Conservation (phyloP, 169 alveolate species). For the Amoebophrya sp. region DNA sequence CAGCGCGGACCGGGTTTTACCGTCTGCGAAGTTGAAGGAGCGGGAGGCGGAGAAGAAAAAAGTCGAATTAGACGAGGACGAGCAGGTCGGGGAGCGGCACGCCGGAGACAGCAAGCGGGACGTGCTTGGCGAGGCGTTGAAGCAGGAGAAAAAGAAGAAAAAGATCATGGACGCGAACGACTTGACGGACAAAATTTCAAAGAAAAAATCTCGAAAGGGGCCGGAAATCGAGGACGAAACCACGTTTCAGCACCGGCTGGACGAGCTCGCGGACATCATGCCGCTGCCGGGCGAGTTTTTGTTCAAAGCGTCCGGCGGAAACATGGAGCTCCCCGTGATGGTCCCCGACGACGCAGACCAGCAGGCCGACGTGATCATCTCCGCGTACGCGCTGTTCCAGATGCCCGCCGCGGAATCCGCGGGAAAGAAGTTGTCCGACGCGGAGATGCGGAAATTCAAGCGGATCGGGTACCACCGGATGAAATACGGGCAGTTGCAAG, state of each 20-base stretch:
- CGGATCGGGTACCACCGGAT: neutral
- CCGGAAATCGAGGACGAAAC: no score
- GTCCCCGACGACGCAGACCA: neutral
- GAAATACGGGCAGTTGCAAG: neutral
- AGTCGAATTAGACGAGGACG: no score
- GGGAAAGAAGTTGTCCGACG: neutral
- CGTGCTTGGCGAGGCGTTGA: no score
- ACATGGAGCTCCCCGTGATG: neutral
- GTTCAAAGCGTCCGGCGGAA: neutral
- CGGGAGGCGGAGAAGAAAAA: no score
- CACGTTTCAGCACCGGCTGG: neutral
- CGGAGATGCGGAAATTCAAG: neutral
- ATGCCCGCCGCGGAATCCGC: neutral
- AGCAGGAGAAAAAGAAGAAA: no score
- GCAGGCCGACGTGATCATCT: neutral
- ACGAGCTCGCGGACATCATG: neutral
- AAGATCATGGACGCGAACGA: no score
- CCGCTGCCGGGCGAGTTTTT: neutral
- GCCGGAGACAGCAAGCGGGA: no score
- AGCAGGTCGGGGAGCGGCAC: no score
- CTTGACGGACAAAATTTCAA: no score
- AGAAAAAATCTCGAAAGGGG: no score
- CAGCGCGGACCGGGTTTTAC: no score
- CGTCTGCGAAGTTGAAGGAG: no score
- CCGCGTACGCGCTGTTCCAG: neutral